These are phyloP conservation scores for Alnus glutinosa DNA, from an alignment of 306 rosid genomes.

Conservation along the genomic window DNA sequence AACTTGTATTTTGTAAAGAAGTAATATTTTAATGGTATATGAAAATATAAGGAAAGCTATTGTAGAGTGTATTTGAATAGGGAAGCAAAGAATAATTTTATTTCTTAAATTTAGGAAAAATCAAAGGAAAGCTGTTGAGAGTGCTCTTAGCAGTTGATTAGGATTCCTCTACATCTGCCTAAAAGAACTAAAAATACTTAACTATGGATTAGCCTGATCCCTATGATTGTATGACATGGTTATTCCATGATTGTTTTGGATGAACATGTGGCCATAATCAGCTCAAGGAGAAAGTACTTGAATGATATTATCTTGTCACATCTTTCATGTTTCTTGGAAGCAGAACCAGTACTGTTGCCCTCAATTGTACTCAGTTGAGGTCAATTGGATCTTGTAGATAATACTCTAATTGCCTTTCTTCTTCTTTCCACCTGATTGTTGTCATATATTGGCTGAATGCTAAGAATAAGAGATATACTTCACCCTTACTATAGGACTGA, in stretches of 20 bases:
- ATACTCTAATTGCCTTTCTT: background rate
- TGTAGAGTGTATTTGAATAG: no score
- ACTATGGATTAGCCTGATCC: background rate
- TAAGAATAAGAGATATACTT: background rate
- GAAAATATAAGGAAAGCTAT: no score
- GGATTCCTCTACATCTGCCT: background rate
- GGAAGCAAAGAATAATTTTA: no score
- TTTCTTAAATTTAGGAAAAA: no score
- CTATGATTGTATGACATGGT: background rate
- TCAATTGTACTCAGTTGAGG: background rate
- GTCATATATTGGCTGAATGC: background rate
- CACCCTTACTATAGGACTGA: background rate
- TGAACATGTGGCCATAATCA: background rate
- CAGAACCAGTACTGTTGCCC: background rate
- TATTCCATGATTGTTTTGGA: background rate
- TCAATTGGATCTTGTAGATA: background rate
- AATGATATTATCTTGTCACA: background rate
- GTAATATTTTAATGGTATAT: no score
- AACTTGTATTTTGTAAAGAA: no score
- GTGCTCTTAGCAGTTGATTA: background rate
- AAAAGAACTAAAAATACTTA: background rate
- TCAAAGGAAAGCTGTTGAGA: no score
- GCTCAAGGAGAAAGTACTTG: background rate
- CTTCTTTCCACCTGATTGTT: background rate
- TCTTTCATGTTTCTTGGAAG: background rate